A percentile compares a stretch with the other conserved stretches of the same genome.
phyloP scores from a whole-genome alignment of 1,139 yeast species.

The Sugiyamaella grinbergsii region DNA sequence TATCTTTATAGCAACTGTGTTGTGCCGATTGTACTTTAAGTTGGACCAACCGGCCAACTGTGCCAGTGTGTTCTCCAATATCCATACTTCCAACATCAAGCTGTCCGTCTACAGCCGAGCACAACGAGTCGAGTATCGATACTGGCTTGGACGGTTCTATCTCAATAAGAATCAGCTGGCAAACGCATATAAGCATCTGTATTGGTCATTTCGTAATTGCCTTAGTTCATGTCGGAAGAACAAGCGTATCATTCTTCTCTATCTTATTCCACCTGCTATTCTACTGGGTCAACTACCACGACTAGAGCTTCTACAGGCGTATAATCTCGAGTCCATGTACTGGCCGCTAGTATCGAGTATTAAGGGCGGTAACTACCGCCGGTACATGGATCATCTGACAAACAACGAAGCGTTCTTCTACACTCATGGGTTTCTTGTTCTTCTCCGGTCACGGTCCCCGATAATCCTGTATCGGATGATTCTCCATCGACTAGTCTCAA shows the following conservation, averaged over 20 bases:
- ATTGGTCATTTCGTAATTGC: slow-evolving; percentile 60
- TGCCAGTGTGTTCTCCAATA: slow-evolving; percentile 73
- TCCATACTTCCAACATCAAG: slow-evolving; percentile 59
- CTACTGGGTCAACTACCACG: slow-evolving; percentile 44
- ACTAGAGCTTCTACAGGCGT: slow-evolving; percentile 31
- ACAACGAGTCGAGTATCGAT: slow-evolving; percentile 67
- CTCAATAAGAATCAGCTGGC: slow-evolving; percentile 60
- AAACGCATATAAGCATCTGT: slow-evolving; percentile 59
- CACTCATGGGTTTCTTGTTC: slow-evolving; percentile 36
- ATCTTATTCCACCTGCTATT: slow-evolving; percentile 55
- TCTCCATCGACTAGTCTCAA: slow-evolving; percentile 29
- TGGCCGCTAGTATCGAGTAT: slow-evolving; percentile 38
- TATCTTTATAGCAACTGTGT: slow-evolving; percentile 55
- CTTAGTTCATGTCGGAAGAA: slow-evolving; percentile 43
- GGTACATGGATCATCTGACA: slow-evolving; percentile 35
- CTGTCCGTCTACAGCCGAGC: slow-evolving; percentile 51
- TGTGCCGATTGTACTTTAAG: slow-evolving; percentile 65
- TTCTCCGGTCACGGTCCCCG: slow-evolving; percentile 36
- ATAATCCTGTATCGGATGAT: slow-evolving; percentile 39
- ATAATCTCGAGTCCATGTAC: slow-evolving; percentile 34
- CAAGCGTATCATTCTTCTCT: slow-evolving; percentile 49
- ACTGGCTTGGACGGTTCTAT: slow-evolving; percentile 66
- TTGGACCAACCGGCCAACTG: slow-evolving; percentile 68
- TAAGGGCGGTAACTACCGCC: slow-evolving; percentile 35
- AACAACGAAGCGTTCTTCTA: slow-evolving; percentile 35